Conservation (phyloP, 2,329 filamentous ascomycete species). For the Pyricularia grisea region DNA sequence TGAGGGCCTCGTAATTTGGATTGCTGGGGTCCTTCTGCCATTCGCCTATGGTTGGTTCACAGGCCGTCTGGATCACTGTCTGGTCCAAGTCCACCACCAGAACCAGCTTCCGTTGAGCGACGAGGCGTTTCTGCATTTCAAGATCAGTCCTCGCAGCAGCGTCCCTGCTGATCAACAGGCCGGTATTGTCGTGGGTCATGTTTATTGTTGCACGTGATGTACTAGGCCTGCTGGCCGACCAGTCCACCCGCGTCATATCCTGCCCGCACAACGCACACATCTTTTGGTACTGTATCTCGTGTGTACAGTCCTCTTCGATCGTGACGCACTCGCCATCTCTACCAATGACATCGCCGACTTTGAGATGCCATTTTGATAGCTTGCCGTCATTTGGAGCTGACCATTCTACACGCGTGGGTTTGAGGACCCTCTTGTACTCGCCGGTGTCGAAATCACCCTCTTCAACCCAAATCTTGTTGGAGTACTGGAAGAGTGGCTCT, state of each 20-base stretch:
- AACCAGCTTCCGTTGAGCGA: constrained; percentile 75
- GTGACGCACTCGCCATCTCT: constrained; percentile 54
- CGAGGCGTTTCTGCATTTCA: constrained; percentile 73
- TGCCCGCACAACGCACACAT: constrained; percentile 89
- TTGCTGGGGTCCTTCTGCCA: constrained; percentile 87
- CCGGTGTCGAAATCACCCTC: constrained; percentile 56
- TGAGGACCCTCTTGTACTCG: constrained; percentile 56
- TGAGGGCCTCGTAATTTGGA: constrained; percentile 84
- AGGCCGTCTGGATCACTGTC: constrained; percentile 96
- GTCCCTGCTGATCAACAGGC: constrained; percentile 72
- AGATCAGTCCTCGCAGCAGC: constrained; percentile 78
- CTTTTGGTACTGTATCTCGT: constrained; percentile 84
- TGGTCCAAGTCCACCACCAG: constrained; percentile 96
- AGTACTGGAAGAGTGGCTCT: constrained; percentile 77
- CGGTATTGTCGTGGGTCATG: constrained; percentile 87
- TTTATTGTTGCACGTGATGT: constrained; percentile 84
- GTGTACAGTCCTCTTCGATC: constrained; percentile 83
- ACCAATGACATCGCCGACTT: constrained; percentile 53
- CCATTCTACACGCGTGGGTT: constrained; percentile 66
- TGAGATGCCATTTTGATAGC: constrained; percentile 67
- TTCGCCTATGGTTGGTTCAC: constrained; percentile 91
- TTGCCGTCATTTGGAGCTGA: constrained; percentile 76
- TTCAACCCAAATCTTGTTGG: constrained; percentile 70
- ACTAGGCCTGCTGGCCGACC: constrained; percentile 70
- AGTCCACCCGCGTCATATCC: constrained; percentile 88